Evolutionary conservation across 2,329 filamentous ascomycete genomes (phyloP).

Genomic region (Penicillium corylophilum): DNA sequence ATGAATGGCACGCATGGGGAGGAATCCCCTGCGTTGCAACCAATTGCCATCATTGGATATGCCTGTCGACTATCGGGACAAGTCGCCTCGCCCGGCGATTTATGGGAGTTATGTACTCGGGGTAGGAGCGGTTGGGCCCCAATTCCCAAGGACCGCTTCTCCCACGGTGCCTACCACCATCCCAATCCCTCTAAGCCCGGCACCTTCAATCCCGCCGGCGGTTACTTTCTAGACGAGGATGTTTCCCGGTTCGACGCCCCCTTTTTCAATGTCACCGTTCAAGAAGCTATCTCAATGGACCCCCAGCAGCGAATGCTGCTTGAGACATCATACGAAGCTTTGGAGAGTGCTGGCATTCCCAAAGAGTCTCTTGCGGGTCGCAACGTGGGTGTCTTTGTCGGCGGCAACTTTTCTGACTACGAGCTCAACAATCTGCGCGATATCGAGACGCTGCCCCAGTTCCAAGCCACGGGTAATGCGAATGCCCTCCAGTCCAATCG

Average conservation of each 20-base stretch:
- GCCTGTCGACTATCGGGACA: constrained; percentile 27
- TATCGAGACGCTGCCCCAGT: constrained; percentile 20
- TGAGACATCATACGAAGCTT: constrained; percentile 27
- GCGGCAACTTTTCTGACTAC: constrained; percentile 25
- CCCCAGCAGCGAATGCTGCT: constrained; percentile 27
- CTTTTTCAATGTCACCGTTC: constrained; percentile 26
- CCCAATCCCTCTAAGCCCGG: constrained; percentile 24
- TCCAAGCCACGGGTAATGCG: constrained; percentile 24
- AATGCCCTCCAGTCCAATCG: constrained; percentile 25
- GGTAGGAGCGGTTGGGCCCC: constrained; percentile 22
- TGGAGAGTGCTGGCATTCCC: constrained; percentile 30
- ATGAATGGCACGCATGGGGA: constrained; percentile 7
- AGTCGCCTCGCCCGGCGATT: constrained; percentile 21
- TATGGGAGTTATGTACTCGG: constrained; percentile 26
- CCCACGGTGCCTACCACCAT: constrained; percentile 21
- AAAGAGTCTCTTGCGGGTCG: constrained; percentile 24
- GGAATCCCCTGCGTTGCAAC: constrained; percentile 6
- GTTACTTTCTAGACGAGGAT: constrained; percentile 29
- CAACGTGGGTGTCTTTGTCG: constrained; percentile 24
- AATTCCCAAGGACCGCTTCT: constrained; percentile 24
- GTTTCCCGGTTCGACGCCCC: constrained; percentile 27
- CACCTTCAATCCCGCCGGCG: constrained; percentile 22
- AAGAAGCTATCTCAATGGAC: constrained; percentile 28
- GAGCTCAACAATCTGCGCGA: constrained; percentile 24
- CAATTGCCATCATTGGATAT: constrained; percentile 28